Percentiles rank a stretch among this genome's conserved stretches.
phyloP scores from a whole-genome alignment of 1,284 basidiomycete genomes.

The Pseudozyma tsukubaensis region DNA sequence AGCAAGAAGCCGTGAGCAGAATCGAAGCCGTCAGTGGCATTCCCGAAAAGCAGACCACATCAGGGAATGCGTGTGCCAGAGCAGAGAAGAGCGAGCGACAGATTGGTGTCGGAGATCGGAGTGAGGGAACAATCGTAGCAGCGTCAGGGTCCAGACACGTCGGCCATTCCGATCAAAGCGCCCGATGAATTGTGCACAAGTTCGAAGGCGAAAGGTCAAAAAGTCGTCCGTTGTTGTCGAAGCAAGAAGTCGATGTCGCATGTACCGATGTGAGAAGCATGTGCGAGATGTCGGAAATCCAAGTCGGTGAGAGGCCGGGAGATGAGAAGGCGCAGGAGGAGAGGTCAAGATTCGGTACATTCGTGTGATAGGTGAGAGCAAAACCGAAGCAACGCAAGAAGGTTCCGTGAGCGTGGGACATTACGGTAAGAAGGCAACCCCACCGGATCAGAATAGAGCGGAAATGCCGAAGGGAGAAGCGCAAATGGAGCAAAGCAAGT shows the following conservation, averaged over 20 bases:
- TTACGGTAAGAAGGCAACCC: background rate
- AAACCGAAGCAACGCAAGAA: background rate
- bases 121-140: too few species aligned
- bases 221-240: too few species aligned
- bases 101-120: too few species aligned
- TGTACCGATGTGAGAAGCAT: background rate
- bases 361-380: constrained; percentile 1
- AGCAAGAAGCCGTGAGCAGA: background rate
- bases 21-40: too few species aligned
- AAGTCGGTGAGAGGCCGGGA: background rate
- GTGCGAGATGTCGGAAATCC: constrained; percentile 8
- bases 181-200: too few species aligned
- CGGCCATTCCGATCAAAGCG: too few species aligned
- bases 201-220: background rate
- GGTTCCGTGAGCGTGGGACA: background rate
- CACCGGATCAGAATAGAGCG: background rate
- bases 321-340: too few species aligned
- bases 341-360: background rate
- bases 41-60: too few species aligned
- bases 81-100: too few species aligned
- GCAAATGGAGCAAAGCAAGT: background rate
- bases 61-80: too few species aligned
- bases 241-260: too few species aligned
- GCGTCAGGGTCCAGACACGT: constrained; percentile 1
- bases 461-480: background rate